A percentile compares a stretch with the other conserved stretches of the same genome.
Conservation (phyloP, 331 rosid genomes). For the Quercus lobata region DNA sequence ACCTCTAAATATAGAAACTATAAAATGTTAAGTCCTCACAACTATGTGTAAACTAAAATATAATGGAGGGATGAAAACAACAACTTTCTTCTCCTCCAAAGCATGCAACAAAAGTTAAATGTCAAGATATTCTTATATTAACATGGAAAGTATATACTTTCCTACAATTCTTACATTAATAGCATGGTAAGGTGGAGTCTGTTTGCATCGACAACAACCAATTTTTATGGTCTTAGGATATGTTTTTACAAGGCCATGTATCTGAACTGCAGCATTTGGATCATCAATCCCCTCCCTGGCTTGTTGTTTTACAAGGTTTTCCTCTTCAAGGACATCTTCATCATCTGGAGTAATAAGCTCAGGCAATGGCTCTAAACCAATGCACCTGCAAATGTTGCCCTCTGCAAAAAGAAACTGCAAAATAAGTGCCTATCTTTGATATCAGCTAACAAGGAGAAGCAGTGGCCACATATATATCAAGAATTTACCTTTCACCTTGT, state of each 20-base stretch:
- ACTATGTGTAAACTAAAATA: too few species aligned
- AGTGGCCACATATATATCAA: conserved; percentile 7
- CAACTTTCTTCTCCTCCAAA: too few species aligned
- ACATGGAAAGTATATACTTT: conserved; percentile 40
- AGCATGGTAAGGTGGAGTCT: conserved; percentile 53
- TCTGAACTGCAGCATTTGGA: conserved; percentile 66
- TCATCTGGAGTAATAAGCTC: conserved; percentile 62
- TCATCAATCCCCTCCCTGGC: conserved; percentile 37
- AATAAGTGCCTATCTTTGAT: conserved; percentile 7
- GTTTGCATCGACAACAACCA: conserved; percentile 54
- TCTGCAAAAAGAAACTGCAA: conserved; percentile 34
- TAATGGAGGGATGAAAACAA: too few species aligned
- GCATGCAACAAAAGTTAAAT: neutral
- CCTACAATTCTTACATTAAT: conserved; percentile 53
- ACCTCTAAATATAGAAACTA: too few species aligned
- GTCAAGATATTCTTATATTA: conserved; percentile 44
- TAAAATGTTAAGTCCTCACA: too few species aligned
- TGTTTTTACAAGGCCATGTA: conserved; percentile 73
- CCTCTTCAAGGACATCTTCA: conserved; percentile 87
- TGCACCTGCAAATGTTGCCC: conserved; percentile 74
- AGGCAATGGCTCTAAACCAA: conserved; percentile 36
- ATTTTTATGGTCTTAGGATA: conserved; percentile 50
- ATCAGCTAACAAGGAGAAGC: conserved; percentile 7
- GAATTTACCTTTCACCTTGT: conserved; percentile 63
- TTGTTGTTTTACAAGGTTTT: conserved; percentile 59